Base-by-base conservation (phyloP, 2,329 filamentous ascomycete species). In the Macrophomina pseudophaseolina region DNA sequence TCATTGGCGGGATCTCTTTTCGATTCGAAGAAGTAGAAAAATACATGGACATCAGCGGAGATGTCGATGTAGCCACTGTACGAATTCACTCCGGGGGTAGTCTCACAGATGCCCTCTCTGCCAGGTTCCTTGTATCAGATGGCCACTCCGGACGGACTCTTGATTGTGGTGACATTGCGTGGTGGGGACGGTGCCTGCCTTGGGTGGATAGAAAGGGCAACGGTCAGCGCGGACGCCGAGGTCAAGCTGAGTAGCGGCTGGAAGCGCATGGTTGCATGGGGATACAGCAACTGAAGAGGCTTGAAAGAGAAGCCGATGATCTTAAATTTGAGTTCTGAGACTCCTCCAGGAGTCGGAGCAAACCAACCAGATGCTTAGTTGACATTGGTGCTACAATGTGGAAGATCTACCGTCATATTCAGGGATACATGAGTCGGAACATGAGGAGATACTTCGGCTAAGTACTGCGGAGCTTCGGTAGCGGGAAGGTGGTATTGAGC, bases 1-100 rank as follows among this genome's bases (percentile, higher is more conserved):
- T 83, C 82, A 66, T 81, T 83, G 35, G 83, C 74, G 0, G 80
- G 81, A 67, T 82, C 79, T 53, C 82, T 78, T 18, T 82, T 76
- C 8, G 81, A 76, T 70, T 83, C 81, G 63, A 84, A 84, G 69
- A 82, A 83, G 79, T 80, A 81, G 68, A 81, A 81, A 67, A 79
- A 79, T 73, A 79, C 77, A 59, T 79, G 74, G 18, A 74, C 76
- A 16, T 73, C 71, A 1, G 80, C 79, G 40, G 74, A 69, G 52
- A 78, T 68, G 66, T 74, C 76, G 64, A 78, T 77, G 66, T 78
- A 78, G n/a, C 76, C 76, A 2, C 75, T 69, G 72, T 78, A 78
- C 54, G 77, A 75, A 59, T 77, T 73, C n/a, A 78, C 76, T 14
- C 75, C 76, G 23, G 74, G 70, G 6, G 67, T 74, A 18, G 72